These are phyloP conservation scores for Mycocentrospora acerina DNA, from an alignment of 2,329 filamentous ascomycete genomes.

Conservation along the genomic window DNA sequence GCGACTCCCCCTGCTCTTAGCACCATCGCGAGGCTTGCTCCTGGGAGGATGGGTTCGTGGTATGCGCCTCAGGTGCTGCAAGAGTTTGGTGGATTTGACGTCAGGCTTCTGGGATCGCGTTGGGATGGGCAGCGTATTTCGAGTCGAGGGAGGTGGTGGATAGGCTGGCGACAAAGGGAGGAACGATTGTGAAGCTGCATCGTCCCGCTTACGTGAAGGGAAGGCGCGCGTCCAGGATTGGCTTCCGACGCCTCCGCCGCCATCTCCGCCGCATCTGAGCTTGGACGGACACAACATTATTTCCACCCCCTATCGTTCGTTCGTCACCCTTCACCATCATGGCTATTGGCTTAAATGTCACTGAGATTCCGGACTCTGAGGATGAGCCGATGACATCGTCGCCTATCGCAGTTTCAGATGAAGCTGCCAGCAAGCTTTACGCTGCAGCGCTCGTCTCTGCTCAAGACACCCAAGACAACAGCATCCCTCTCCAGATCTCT, in stretches of 20 bases:
- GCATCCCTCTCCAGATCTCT: constrained; percentile 18
- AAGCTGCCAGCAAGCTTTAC: constrained; percentile 23
- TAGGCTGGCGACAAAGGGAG: constrained; percentile 1
- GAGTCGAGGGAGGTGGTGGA: not conserved
- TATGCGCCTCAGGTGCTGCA: constrained; percentile 5
- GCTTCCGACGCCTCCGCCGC: constrained; percentile 3
- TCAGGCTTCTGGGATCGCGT: constrained; percentile 15
- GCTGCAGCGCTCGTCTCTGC: constrained; percentile 8
- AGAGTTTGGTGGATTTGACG: constrained; percentile 16
- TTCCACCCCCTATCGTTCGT: constrained; percentile 2
- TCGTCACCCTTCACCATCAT: constrained; percentile 19
- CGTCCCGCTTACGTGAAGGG: constrained; percentile 29
- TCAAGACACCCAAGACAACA: constrained; percentile 23
- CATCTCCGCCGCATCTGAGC: constrained; percentile 8
- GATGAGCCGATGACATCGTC: constrained; percentile 36
- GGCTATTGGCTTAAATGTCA: constrained; percentile 17
- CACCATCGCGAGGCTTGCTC: constrained; percentile 13
- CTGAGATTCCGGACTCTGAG: constrained; percentile 37
- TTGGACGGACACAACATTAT: constrained; percentile 6
- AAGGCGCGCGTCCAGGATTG: constrained; percentile 11
- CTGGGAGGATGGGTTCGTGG: constrained; percentile 1
- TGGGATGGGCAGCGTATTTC: constrained; percentile 7
- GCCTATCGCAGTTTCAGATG: constrained; percentile 15
- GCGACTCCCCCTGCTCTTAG: constrained; percentile 14
- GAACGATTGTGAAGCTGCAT: constrained; percentile 14